These are phyloP conservation scores for Lophiotrema nucula DNA, from an alignment of 495 filamentous ascomycete genomes.

Conservation along the genomic window DNA sequence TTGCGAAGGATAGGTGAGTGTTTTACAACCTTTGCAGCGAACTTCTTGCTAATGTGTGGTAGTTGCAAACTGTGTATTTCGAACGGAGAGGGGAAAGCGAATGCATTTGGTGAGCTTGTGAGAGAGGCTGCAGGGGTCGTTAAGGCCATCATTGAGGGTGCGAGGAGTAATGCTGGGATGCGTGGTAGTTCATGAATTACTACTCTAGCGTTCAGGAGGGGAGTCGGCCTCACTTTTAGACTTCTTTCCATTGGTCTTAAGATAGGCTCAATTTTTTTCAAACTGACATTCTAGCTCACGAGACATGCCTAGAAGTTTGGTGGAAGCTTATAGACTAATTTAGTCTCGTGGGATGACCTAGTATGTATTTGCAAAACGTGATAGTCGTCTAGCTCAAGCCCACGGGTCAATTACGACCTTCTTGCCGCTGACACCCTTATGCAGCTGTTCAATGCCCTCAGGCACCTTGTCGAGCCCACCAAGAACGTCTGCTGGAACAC, in stretches of 20 bases:
- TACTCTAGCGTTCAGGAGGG: no score
- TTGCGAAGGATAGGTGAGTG: background rate
- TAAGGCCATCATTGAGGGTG: background rate
- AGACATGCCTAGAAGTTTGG: no score
- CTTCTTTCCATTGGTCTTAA: no score
- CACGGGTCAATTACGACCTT: slow-evolving; percentile 22
- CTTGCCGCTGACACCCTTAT: slow-evolving; percentile 15
- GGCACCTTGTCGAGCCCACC: slow-evolving; percentile 12
- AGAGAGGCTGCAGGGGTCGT: background rate
- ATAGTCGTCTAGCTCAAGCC: no score
- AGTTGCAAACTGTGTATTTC: background rate
- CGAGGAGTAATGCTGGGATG: no score
- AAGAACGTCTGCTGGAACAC: slow-evolving; percentile 5
- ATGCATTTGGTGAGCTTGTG: background rate
- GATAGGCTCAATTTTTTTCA: no score
- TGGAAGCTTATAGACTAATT: no score
- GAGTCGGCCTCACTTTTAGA: no score
- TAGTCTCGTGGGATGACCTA: no score
- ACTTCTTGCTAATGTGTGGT: background rate
- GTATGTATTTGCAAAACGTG: no score
- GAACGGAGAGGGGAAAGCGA: background rate
- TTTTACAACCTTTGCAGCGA: background rate
- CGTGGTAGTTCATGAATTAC: no score
- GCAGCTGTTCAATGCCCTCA: slow-evolving; percentile 11
- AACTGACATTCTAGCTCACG: no score